Evolutionary conservation across 2,329 filamentous ascomycete genomes (phyloP).

Genomic region (Xylaria hypoxylon): DNA sequence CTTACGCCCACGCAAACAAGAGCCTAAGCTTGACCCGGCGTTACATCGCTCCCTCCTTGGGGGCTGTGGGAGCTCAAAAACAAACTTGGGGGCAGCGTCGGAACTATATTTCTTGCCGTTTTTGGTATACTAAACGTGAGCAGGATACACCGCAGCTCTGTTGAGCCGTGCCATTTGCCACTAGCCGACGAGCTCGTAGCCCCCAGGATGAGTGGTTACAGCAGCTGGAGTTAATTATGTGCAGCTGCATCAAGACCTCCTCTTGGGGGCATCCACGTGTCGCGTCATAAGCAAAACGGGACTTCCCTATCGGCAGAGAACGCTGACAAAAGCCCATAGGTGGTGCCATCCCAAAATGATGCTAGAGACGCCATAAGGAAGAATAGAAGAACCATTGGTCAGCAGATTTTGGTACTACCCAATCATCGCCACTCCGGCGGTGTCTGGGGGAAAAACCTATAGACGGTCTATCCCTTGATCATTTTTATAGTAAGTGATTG

Average conservation of each 20-base stretch:
- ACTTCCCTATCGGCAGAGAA: background rate
- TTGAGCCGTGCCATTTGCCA: background rate
- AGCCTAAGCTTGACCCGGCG: too few species aligned
- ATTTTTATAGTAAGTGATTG: constrained; percentile 5
- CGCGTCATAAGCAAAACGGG: background rate
- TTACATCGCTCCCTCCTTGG: background rate
- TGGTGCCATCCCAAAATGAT: background rate
- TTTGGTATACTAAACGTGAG: background rate
- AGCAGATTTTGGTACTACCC: background rate
- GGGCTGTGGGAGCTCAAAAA: background rate
- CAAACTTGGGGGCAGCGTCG: constrained; percentile 1
- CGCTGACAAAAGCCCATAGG: background rate
- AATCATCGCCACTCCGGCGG: constrained; percentile 21
- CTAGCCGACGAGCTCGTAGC: background rate
- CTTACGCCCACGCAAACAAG: background rate
- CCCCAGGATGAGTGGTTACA: background rate
- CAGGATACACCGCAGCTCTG: background rate
- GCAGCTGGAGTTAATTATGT: background rate
- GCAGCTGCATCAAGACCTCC: background rate
- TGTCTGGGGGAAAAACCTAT: background rate
- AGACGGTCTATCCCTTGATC: background rate
- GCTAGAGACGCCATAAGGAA: background rate
- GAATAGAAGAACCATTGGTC: background rate
- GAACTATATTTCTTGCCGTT: background rate
- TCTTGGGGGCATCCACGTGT: constrained; percentile 1